Percentiles rank a stretch among this genome's conserved stretches.
Conservation (phyloP, 306 rosid species). For the Malus domestica region ASM211411v1 NC_041793.1:29108501-29109000, state of each 20-base stretch:
- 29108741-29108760: not conserved
- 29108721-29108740: not conserved
- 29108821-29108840: not conserved
- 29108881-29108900: not conserved
- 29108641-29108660: not conserved
- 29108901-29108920: not conserved
- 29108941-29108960: not conserved
- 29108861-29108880: not conserved
- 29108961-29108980: not conserved
- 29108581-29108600: conserved; percentile 93
- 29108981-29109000: not conserved
- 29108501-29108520: conserved; percentile 74
- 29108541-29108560: conserved; percentile 65
- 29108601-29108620: conserved; percentile 49
- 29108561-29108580: conserved; percentile 82
- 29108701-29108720: not conserved
- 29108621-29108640: conserved; percentile 41
- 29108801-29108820: not conserved
- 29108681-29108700: not conserved
- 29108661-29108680: conserved; percentile 8
- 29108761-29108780: not conserved
- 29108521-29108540: conserved; percentile 48
- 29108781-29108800: not conserved
- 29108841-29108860: not conserved
- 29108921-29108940: not conserved